These are phyloP conservation scores for Trametes punicea DNA, from an alignment of 768 basidiomycete species.

Conservation along the genomic window DNA sequence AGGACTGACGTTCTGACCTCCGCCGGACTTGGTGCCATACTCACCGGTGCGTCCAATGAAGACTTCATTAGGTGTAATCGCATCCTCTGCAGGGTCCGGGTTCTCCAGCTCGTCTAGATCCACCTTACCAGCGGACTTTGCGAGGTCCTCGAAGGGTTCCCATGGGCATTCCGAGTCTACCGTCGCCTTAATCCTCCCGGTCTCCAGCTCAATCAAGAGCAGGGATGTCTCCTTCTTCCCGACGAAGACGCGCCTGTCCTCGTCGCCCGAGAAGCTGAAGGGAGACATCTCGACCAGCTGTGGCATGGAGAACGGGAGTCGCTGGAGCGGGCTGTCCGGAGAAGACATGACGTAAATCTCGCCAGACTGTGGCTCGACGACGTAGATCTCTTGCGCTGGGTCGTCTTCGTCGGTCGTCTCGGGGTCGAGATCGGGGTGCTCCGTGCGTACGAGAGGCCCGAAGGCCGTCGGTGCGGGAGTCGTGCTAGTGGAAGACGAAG, in stretches of 20 bases:
- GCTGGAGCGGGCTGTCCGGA: constrained; percentile 68
- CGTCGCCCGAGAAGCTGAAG: constrained; percentile 70
- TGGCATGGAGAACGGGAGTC: constrained; percentile 87
- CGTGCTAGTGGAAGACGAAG: constrained; percentile 27
- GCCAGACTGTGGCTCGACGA: constrained; percentile 93
- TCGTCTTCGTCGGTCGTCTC: constrained; percentile 52
- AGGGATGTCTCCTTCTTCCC: constrained; percentile 89
- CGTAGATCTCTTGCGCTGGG: constrained; percentile 69
- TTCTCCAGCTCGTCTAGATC: constrained; percentile 63
- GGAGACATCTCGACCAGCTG: constrained; percentile 89
- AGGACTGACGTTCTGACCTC: neutral
- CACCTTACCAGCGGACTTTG: constrained; percentile 32
- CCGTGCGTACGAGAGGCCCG: constrained; percentile 71
- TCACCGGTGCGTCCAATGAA: constrained; percentile 67
- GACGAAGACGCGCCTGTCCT: constrained; percentile 73
- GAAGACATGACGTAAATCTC: constrained; percentile 85
- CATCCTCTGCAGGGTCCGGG: constrained; percentile 35
- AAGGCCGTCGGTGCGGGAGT: constrained; percentile 46
- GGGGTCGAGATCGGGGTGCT: constrained; percentile 55
- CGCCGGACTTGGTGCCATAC: constrained; percentile 22
- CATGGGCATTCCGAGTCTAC: constrained; percentile 77
- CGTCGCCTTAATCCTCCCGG: constrained; percentile 73
- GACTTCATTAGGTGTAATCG: constrained; percentile 38
- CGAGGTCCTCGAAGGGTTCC: constrained; percentile 60
- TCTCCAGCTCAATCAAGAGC: constrained; percentile 70